A percentile compares a stretch with the other conserved stretches of the same genome.
Conservation (phyloP, 768 basidiomycete genomes). For the Suillus occidentalis region DNA sequence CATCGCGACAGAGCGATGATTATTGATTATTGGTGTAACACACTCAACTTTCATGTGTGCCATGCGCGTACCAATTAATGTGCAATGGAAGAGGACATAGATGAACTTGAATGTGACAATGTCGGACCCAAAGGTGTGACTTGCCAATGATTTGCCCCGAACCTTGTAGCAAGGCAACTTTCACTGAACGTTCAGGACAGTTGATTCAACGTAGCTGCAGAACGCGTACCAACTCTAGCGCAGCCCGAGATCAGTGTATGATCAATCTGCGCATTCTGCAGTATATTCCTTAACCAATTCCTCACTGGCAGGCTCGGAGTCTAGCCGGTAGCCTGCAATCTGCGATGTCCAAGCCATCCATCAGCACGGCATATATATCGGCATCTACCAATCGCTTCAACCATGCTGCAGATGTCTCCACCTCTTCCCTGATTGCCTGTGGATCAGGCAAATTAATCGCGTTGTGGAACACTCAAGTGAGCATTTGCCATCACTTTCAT, state of each 20-base stretch:
- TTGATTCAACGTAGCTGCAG: background rate
- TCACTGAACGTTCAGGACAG: background rate
- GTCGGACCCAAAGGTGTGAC: background rate
- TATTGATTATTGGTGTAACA: background rate
- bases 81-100: background rate
- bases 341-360: constrained; percentile 1
- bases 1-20: background rate
- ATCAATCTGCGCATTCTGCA: background rate
- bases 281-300: background rate
- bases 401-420: constrained; percentile 38
- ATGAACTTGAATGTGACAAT: background rate
- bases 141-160: background rate
- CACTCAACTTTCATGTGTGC: background rate
- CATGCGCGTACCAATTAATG: background rate
- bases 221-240: background rate
- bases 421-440: constrained; percentile 47
- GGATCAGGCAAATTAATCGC: constrained; percentile 57
- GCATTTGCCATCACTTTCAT: constrained; percentile 16
- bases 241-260: background rate
- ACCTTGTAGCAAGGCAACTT: background rate
- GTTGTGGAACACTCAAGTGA: constrained; percentile 57
- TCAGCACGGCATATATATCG: constrained; percentile 41
- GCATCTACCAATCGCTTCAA: constrained; percentile 49
- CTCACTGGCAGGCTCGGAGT: background rate
- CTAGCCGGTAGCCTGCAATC: background rate